Percentiles rank a stretch among this genome's conserved stretches.
These are phyloP conservation scores for Boletus rubroflammeus DNA, from an alignment of 768 basidiomycete species.

Conservation along the genomic window DNA sequence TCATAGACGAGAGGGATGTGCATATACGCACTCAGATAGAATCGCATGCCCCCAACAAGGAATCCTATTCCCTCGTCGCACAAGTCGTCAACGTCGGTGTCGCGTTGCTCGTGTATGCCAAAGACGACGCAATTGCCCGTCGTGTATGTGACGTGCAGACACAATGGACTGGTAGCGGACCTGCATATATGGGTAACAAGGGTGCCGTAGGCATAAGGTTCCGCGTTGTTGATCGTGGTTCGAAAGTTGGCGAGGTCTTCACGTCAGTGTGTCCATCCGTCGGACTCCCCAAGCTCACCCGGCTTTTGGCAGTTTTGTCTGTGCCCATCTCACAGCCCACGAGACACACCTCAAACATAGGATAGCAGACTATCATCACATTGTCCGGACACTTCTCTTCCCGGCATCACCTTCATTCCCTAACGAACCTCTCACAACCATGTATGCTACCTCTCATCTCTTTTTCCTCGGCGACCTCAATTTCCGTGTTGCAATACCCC, in stretches of 20 bases:
- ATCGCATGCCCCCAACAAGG: constrained; percentile 64
- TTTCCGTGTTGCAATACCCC: constrained; percentile 73
- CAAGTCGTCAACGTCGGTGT: constrained; percentile 84
- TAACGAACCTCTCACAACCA: constrained; percentile 45
- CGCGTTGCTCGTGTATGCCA: constrained; percentile 83
- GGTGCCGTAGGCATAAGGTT: constrained; percentile 89
- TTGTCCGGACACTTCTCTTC: constrained; percentile 80
- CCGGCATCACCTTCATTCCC: constrained; percentile 43
- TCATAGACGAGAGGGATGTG: constrained; percentile 63
- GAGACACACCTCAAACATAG: constrained; percentile 60
- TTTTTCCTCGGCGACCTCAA: constrained; percentile 95
- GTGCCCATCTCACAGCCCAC: constrained; percentile 88
- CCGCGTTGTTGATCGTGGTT: constrained; percentile 56
- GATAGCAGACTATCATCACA: constrained; percentile 75
- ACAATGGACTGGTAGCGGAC: constrained; percentile 71
- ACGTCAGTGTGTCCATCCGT: constrained; percentile 55
- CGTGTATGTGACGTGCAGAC: constrained; percentile 64
- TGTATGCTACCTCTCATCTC: constrained; percentile 85
- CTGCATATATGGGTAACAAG: constrained; percentile 87
- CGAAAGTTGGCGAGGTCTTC: constrained; percentile 65
- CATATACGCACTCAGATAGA: constrained; percentile 77
- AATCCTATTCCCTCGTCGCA: constrained; percentile 74
- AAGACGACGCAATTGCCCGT: constrained; percentile 61
- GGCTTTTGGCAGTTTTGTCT: constrained; percentile 65
- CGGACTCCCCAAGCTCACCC: constrained; percentile 1